Evolutionary conservation across 305 asterid species (phyloP).

Genomic region (Euphrasia arctica): DNA sequence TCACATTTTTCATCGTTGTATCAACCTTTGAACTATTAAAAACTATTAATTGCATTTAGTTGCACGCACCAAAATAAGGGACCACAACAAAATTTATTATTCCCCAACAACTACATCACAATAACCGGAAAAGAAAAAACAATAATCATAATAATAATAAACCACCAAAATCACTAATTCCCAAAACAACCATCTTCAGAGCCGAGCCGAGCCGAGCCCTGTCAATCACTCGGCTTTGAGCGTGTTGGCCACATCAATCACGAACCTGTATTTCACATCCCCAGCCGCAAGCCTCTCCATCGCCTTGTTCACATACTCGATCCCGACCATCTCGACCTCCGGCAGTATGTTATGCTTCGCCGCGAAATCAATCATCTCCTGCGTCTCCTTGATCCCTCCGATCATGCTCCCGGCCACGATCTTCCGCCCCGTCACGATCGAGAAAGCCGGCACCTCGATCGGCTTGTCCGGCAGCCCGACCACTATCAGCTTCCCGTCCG

Average conservation of each 20-base stretch:
- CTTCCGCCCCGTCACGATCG: constrained; percentile 1
- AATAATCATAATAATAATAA: too few species aligned
- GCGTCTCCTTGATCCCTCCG: constrained; percentile 7
- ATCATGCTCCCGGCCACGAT: constrained; percentile 7
- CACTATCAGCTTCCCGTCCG: constrained; percentile 2
- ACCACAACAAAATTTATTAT: too few species aligned
- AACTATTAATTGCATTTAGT: too few species aligned
- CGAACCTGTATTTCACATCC: constrained; percentile 6
- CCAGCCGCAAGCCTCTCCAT: constrained; percentile 3
- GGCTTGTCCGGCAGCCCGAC: constrained; percentile 9
- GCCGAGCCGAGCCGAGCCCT: too few species aligned
- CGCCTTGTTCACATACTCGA: constrained; percentile 1
- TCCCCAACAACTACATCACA: too few species aligned
- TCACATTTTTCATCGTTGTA: too few species aligned
- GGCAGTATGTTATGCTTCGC: constrained; percentile 1
- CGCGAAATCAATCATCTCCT: constrained; percentile 1
- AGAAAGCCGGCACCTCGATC: not conserved
- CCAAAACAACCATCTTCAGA: not conserved
- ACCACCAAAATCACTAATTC: too few species aligned
- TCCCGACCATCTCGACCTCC: not conserved
- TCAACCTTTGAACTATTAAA: too few species aligned
- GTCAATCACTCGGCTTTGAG: not conserved
- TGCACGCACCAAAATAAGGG: too few species aligned
- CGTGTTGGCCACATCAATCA: constrained; percentile 1
- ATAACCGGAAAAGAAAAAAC: too few species aligned